Conservation (phyloP, 805 yeast genomes). For the Candida khao-thaluensis region DNA sequence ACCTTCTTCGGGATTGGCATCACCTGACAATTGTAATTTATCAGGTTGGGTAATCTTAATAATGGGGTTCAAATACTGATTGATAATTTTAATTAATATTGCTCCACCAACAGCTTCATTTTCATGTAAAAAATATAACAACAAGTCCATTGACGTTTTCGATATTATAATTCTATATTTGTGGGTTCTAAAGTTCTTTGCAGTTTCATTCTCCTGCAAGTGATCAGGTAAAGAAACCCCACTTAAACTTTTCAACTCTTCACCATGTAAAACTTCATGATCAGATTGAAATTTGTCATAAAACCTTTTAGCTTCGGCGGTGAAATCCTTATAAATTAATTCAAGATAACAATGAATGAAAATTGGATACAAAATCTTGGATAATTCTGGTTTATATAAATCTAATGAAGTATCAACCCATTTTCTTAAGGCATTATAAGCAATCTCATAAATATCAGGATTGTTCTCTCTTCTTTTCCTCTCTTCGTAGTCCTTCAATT, state of each 20-base stretch:
- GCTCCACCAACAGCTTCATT: conserved; percentile 92
- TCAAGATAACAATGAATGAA: conserved; percentile 87
- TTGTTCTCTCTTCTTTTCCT: conserved; percentile 48
- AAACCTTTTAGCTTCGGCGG: conserved; percentile 65
- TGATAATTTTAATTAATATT: conserved; percentile 77
- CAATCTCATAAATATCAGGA: conserved; percentile 74
- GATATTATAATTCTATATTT: conserved; percentile 76
- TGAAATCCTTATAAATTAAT: conserved; percentile 62
- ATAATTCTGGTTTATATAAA: conserved; percentile 83
- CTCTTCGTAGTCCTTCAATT: conserved; percentile 42
- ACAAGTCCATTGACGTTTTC: conserved; percentile 78
- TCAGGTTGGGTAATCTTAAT: conserved; percentile 44
- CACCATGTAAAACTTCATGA: conserved; percentile 72
- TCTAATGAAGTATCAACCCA: conserved; percentile 94
- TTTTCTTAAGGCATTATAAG: conserved; percentile 72
- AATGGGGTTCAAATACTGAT: conserved; percentile 69
- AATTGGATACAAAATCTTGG: conserved; percentile 84
- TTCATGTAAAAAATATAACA: conserved; percentile 85
- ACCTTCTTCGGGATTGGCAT: conserved; percentile 52
- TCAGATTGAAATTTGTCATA: conserved; percentile 73
- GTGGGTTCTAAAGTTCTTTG: conserved; percentile 68
- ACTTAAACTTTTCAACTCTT: conserved; percentile 68
- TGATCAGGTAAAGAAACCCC: conserved; percentile 80
- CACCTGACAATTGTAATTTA: conserved; percentile 43
- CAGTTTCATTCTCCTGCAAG: conserved; percentile 76